phyloP scores from a whole-genome alignment of 192 early-diverging fungal genomes.

The Backusella macrospora region DNA sequence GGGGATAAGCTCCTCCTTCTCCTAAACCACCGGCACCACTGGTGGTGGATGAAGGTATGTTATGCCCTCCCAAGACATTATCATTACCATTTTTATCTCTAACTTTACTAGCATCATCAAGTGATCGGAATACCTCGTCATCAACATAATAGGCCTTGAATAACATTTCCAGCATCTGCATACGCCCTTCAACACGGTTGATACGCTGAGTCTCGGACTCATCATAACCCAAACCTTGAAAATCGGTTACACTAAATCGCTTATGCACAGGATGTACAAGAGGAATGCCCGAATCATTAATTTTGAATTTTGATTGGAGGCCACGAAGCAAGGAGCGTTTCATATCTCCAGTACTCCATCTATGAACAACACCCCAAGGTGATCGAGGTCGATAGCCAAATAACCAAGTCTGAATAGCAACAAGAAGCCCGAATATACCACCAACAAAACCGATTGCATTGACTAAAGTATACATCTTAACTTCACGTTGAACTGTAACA shows the following conservation, averaged over 20 bases:
- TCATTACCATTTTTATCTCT: not conserved
- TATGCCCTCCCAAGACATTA: not conserved
- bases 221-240: slow-evolving; percentile 1
- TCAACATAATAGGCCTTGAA: slow-evolving; percentile 46
- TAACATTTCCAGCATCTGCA: slow-evolving; percentile 38
- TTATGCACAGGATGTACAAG: slow-evolving; percentile 40
- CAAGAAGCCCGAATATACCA: slow-evolving; percentile 36
- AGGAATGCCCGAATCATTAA: slow-evolving; percentile 39
- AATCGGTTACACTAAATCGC: slow-evolving; percentile 36
- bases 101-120: slow-evolving; percentile 38
- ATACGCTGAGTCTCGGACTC: slow-evolving; percentile 40
- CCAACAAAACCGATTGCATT: slow-evolving; percentile 42
- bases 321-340: slow-evolving; percentile 37
- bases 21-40: not conserved
- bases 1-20: not conserved
- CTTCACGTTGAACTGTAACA: slow-evolving; percentile 22
- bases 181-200: slow-evolving; percentile 38
- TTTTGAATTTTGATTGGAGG: slow-evolving; percentile 40
- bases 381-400: slow-evolving; percentile 39
- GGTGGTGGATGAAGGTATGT: not conserved
- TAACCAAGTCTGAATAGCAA: slow-evolving; percentile 36
- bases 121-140: slow-evolving; percentile 40
- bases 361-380: slow-evolving; percentile 41
- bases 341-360: slow-evolving; percentile 40
- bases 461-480: slow-evolving; percentile 38